Evolutionary conservation across 1,284 basidiomycete species (phyloP).

Genomic region (Trametes hirsuta): DNA sequence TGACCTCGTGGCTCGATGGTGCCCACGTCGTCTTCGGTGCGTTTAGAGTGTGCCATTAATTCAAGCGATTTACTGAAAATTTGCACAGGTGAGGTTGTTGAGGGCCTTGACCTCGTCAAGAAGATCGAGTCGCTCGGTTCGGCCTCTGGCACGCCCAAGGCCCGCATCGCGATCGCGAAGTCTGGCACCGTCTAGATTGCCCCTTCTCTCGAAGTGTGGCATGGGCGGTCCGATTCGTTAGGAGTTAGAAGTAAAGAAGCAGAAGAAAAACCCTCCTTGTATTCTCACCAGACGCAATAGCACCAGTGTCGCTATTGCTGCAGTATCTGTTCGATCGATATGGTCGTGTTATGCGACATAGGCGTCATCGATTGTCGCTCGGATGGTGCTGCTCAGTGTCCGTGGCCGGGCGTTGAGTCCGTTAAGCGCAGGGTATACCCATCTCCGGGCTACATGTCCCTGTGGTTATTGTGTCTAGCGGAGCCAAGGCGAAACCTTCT

Average conservation of each 20-base stretch:
- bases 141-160: slow-evolving; percentile 48
- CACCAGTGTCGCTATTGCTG: slow-evolving; percentile 14
- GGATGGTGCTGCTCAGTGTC: slow-evolving; percentile 1
- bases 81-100: slow-evolving; percentile 59
- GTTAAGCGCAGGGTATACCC: neutral
- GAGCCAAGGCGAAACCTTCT: no score
- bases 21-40: slow-evolving; percentile 82
- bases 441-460: neutral
- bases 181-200: slow-evolving; percentile 52
- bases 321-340: slow-evolving; percentile 12
- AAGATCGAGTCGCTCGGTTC: slow-evolving; percentile 65
- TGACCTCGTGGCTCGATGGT: slow-evolving; percentile 75
- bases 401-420: neutral
- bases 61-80: neutral
- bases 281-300: slow-evolving; percentile 26
- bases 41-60: slow-evolving; percentile 21
- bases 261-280: slow-evolving; percentile 30
- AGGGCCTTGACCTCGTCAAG: slow-evolving; percentile 67
- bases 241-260: slow-evolving; percentile 23
- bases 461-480: no score
- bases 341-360: slow-evolving; percentile 3
- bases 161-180: slow-evolving; percentile 52
- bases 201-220: slow-evolving; percentile 3
- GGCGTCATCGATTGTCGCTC: neutral
- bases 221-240: slow-evolving; percentile 7